Evolutionary conservation across 2,329 filamentous ascomycete species (phyloP).

Genomic region (Helotiales sp.): DNA sequence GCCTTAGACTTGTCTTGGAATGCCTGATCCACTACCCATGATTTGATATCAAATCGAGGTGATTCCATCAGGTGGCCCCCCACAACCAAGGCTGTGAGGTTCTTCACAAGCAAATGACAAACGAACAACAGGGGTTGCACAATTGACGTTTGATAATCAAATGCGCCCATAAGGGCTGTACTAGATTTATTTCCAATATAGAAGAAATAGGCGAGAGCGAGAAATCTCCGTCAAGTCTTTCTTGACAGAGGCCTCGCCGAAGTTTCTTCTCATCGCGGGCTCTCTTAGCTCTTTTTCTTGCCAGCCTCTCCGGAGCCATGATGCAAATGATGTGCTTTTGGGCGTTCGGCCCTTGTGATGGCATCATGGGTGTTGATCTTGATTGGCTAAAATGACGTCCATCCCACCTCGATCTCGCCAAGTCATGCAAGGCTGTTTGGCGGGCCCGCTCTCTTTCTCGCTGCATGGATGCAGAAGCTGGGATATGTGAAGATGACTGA

Average conservation of each 20-base stretch:
- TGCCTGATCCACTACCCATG: background rate
- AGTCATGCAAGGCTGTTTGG: constrained; percentile 16
- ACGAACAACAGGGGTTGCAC: background rate
- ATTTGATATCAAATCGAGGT: background rate
- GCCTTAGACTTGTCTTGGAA: background rate
- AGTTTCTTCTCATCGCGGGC: background rate
- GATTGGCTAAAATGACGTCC: background rate
- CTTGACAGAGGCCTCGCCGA: background rate
- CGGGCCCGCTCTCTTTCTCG: background rate
- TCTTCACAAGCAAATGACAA: background rate
- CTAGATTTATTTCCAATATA: too few relatives aligned
- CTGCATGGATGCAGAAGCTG: background rate
- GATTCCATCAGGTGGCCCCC: background rate
- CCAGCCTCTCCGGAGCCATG: background rate
- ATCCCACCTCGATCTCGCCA: background rate
- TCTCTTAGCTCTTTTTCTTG: background rate
- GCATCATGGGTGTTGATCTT: background rate
- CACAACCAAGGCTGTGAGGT: background rate
- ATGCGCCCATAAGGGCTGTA: background rate
- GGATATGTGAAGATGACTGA: background rate
- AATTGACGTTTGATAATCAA: background rate
- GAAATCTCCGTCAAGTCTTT: background rate
- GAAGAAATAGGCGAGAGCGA: background rate
- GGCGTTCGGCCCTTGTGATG: constrained; percentile 10
- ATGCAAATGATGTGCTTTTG: constrained; percentile 23